Conservation (phyloP, 2,329 filamentous ascomycete genomes). For the Fusarium sp. region DNA sequence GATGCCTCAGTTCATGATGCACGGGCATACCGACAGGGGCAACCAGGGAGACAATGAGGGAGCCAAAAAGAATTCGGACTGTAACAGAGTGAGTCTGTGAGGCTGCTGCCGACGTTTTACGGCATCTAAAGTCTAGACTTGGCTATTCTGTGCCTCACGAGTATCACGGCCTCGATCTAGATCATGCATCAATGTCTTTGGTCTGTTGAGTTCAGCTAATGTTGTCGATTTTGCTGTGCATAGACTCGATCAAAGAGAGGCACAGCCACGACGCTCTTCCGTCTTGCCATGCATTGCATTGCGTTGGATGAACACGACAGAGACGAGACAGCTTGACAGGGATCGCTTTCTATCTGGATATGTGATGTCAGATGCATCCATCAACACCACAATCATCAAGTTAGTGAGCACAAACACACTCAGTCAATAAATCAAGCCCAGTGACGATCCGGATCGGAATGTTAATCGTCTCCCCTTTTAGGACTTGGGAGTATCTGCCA, state of each 20-base stretch:
- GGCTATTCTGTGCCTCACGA: constrained; percentile 11
- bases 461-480: constrained; percentile 28
- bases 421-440: constrained; percentile 30
- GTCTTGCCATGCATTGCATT: neutral
- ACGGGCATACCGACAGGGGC: constrained; percentile 5
- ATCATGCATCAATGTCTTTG: constrained; percentile 6
- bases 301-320: constrained; percentile 5
- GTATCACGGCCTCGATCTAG: constrained; percentile 8
- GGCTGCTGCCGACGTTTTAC: neutral
- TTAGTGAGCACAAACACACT: neutral
- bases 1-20: constrained; percentile 9
- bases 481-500: constrained; percentile 9
- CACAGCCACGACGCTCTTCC: constrained; percentile 35
- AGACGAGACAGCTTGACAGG: constrained; percentile 36
- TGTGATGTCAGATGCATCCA: constrained; percentile 36
- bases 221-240: constrained; percentile 1
- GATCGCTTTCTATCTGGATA: constrained; percentile 4
- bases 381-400: constrained; percentile 9
- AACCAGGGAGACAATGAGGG: neutral
- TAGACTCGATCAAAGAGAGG: constrained; percentile 5
- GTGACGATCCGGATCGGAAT: constrained; percentile 37
- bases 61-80: neutral
- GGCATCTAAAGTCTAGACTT: constrained; percentile 16
- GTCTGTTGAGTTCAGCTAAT: constrained; percentile 23
- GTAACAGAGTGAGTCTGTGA: constrained; percentile 12